Evolutionary conservation across 1,284 basidiomycete genomes (phyloP).

Genomic region (Puccinia polysora): DNA sequence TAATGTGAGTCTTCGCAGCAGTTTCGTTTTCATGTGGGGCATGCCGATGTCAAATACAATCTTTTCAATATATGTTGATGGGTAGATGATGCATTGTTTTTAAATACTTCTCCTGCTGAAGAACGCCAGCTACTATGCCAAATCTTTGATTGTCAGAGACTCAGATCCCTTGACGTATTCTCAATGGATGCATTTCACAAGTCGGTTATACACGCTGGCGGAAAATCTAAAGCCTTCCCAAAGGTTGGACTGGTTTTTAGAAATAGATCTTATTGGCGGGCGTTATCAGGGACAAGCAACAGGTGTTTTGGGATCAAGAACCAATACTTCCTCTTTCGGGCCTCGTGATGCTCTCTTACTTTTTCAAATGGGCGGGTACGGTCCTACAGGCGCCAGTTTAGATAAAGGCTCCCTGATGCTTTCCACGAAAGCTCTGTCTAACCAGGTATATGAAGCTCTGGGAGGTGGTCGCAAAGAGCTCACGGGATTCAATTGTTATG

Average conservation of each 20-base stretch:
- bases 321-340: conserved; percentile 9
- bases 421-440: background rate
- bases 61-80: no score
- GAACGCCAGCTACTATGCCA: conserved; percentile 27
- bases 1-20: background rate
- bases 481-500: conserved; percentile 25
- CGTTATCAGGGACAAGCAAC: conserved; percentile 15
- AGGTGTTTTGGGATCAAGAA: conserved; percentile 10
- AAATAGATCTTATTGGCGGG: conserved; percentile 21
- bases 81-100: background rate
- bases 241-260: conserved; percentile 10
- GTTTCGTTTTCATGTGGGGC: background rate
- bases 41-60: no score
- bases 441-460: conserved; percentile 10
- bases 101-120: background rate
- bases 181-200: conserved; percentile 14
- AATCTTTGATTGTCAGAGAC: conserved; percentile 24
- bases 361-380: conserved; percentile 30
- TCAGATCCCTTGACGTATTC: background rate
- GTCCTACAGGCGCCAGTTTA: conserved; percentile 1
- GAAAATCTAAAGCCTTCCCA: background rate
- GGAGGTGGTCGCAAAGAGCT: conserved; percentile 23
- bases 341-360: conserved; percentile 20
- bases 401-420: background rate
- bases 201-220: background rate